Evolutionary conservation across 495 filamentous ascomycete species (phyloP).

Genomic region (Xylaria castorea): DNA sequence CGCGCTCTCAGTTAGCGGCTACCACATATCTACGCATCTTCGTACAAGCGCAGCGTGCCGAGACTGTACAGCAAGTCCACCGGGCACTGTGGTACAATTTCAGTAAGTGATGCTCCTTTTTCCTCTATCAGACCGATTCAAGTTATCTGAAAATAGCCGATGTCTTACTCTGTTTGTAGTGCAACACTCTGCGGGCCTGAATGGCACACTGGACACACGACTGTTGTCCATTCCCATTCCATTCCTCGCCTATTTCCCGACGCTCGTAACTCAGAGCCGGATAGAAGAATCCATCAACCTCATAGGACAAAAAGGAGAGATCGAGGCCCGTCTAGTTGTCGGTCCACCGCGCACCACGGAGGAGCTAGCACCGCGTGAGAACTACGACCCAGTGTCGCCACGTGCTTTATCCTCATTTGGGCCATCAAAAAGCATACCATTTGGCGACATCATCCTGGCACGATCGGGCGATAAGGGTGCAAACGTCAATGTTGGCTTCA

Average conservation of each 20-base stretch:
- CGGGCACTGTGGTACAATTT: conserved; percentile 32
- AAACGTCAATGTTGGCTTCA: conserved; percentile 61
- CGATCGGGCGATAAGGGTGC: conserved; percentile 62
- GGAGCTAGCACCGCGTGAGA: conserved; percentile 44
- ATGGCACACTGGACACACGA: conserved; percentile 35
- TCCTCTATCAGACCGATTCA: not conserved
- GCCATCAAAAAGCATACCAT: conserved; percentile 48
- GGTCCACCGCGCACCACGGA: conserved; percentile 40
- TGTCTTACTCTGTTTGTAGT: conserved; percentile 8
- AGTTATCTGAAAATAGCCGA: not conserved
- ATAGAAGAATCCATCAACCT: conserved; percentile 36
- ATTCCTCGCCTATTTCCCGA: conserved; percentile 40
- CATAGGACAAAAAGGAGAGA: conserved; percentile 19
- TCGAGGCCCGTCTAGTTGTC: conserved; percentile 34
- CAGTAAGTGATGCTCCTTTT: conserved; percentile 13
- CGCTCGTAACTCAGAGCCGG: conserved; percentile 36
- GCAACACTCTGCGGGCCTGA: conserved; percentile 42
- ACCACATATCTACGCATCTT: conserved; percentile 43
- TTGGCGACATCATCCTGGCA: conserved; percentile 57
- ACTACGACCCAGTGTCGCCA: conserved; percentile 43
- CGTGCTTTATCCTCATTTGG: conserved; percentile 42
- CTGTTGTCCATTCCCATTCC: conserved; percentile 33
- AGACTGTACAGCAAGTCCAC: conserved; percentile 15
- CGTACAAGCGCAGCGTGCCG: conserved; percentile 37
- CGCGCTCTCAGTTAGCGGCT: conserved; percentile 39